These are phyloP conservation scores for Alternaria brassicae DNA, from an alignment of 2,329 filamentous ascomycete genomes.

Conservation along the genomic window DNA sequence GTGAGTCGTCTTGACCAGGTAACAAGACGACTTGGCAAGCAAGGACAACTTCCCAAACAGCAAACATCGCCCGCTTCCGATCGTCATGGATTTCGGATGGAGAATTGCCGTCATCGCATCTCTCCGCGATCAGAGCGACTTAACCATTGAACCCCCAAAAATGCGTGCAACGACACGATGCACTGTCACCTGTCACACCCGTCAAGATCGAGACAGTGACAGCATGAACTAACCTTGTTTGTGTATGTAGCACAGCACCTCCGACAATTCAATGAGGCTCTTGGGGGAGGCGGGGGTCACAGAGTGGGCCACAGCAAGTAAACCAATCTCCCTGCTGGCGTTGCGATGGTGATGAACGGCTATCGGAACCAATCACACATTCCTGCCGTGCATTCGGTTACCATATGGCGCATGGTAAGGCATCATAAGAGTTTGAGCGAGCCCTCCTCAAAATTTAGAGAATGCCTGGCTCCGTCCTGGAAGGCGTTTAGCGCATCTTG, in stretches of 20 bases:
- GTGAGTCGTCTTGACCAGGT: neutral
- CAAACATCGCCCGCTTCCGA: neutral
- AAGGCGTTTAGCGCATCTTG: slow-evolving; percentile 13
- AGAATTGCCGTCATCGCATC: slow-evolving; percentile 6
- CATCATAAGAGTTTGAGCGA: slow-evolving; percentile 45
- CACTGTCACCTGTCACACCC: slow-evolving; percentile 30
- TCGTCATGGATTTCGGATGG: neutral
- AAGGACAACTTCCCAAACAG: neutral
- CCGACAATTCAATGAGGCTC: slow-evolving; percentile 6
- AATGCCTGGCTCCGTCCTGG: slow-evolving; percentile 1
- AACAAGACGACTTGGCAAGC: neutral
- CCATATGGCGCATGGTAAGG: slow-evolving; percentile 37
- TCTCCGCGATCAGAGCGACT: slow-evolving; percentile 7
- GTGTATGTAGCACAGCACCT: slow-evolving; percentile 3
- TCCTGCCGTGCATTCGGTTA: slow-evolving; percentile 38
- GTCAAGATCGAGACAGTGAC: slow-evolving; percentile 15
- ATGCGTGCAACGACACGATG: slow-evolving; percentile 16
- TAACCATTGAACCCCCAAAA: neutral
- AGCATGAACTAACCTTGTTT: slow-evolving; percentile 5
- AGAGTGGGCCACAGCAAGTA: slow-evolving; percentile 12
- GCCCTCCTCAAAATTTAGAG: slow-evolving; percentile 34
- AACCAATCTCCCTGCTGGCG: slow-evolving; percentile 20
- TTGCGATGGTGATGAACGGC: slow-evolving; percentile 16
- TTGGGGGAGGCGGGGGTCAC: slow-evolving; percentile 12
- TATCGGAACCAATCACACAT: slow-evolving; percentile 27